Evolutionary conservation across 192 early-diverging fungal species (phyloP).

Genomic region (Lunasporangiospora selenospora): DNA sequence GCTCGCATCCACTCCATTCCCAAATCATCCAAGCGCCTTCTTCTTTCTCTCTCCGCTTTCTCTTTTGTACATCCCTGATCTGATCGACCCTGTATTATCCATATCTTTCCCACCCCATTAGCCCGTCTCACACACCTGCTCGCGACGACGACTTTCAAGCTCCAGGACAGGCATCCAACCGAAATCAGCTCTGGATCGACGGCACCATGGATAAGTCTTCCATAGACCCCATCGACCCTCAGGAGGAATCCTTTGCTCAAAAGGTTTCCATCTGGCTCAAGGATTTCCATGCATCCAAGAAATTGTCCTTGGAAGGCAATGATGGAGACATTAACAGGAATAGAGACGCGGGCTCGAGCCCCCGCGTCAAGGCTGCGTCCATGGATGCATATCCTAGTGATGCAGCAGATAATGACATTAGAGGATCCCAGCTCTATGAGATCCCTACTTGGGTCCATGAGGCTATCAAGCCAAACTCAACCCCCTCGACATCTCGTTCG

Average conservation of each 20-base stretch:
- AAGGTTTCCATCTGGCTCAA: slow-evolving; percentile 23
- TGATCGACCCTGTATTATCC: no score
- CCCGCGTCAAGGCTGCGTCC: no score
- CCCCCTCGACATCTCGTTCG: not conserved
- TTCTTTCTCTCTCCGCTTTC: not conserved
- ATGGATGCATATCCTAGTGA: no score
- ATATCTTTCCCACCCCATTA: not conserved
- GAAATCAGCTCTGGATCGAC: not conserved
- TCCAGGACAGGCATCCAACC: no score
- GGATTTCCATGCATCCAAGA: slow-evolving; percentile 17
- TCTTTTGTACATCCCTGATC: no score
- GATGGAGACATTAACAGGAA: not conserved
- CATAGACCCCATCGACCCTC: not conserved
- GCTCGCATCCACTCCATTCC: not conserved
- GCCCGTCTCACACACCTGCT: not conserved
- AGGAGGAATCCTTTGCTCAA: slow-evolving; percentile 1
- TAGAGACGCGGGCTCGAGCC: no score
- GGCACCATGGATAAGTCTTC: not conserved
- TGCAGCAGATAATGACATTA: no score
- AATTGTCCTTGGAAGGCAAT: not conserved
- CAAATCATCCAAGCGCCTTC: not conserved
- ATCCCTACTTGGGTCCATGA: slow-evolving; percentile 30
- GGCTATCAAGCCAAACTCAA: not conserved
- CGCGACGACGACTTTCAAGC: not conserved
- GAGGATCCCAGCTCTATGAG: not conserved